Base-by-base conservation (phyloP, 1,284 basidiomycete genomes). In the Cryptococcus sp. region DNA sequence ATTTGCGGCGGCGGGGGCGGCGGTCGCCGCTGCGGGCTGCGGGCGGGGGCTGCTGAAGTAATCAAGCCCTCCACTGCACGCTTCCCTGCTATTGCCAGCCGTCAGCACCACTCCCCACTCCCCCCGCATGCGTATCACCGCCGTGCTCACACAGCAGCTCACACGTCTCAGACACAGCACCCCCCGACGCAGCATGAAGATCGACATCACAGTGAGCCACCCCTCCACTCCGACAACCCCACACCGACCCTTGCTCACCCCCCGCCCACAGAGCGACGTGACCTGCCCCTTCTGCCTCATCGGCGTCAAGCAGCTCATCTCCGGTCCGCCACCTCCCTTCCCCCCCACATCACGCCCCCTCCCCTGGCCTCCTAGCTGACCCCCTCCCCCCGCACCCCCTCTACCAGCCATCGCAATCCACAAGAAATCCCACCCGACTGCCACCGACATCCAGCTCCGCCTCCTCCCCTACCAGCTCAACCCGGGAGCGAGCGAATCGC, bases 391-490 rank as follows among this genome's bases (percentile, higher is more conserved):
- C 50, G 21, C 49, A 6, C 12, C 16, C 38, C 60, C 20, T 11
- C n/a, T 18, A 35, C 8, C 48, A 66, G 67, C 67, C 28, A 53
- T 68, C 50, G 59, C 63, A 24, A 53, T 59, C 18, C 70, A 63
- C 61, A 64, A 65, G 36, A 18, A 57, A 16, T 36, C 37, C 15
- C 54, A 69, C 53, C 64, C 62, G 13, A 23, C 37, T 3, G 45
- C 57, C n/a, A 20, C 68, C 47, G 59, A 67, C 42, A 56, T 68
- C 50, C 59, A 67, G 35, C 64, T 75, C 53, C 65, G 69, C 21
- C 67, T 78, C 56, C 67, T 73, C 24, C 76, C 77, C 4, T 78
- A 72, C 66, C 67, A 73, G 51, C 68, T 78, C 18, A 69, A 75
- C 61, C 67, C 70, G 2, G 55, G 55, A 9, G 51, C 77, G 40